phyloP scores from a whole-genome alignment of 805 yeast species.

The Wickerhamia fluorescens region DNA sequence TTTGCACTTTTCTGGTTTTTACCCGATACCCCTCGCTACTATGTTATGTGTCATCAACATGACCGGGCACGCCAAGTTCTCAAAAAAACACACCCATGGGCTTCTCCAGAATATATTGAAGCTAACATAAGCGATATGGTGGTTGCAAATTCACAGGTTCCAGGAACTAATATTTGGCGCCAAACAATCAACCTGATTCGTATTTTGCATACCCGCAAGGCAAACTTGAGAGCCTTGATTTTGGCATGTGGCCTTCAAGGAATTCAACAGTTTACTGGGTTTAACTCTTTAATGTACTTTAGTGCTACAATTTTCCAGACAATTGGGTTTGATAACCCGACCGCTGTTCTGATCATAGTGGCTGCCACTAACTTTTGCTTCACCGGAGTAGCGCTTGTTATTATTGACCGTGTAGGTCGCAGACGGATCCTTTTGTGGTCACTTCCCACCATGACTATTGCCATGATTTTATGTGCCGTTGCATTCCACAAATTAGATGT shows the following conservation, averaged over 20 bases:
- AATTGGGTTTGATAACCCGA: slow-evolving; percentile 80
- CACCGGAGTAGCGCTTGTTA: slow-evolving; percentile 77
- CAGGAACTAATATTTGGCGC: slow-evolving; percentile 33
- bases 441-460: slow-evolving; percentile 77
- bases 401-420: slow-evolving; percentile 85
- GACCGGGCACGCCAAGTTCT: slow-evolving; percentile 66
- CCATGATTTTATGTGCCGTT: slow-evolving; percentile 75
- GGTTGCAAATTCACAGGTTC: slow-evolving; percentile 34
- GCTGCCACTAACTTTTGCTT: slow-evolving; percentile 93
- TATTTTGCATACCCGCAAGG: slow-evolving; percentile 58
- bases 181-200: slow-evolving; percentile 56
- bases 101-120: slow-evolving; percentile 57
- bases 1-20: slow-evolving; percentile 70
- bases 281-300: slow-evolving; percentile 94
- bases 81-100: slow-evolving; percentile 51
- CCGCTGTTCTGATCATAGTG: slow-evolving; percentile 90
- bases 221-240: slow-evolving; percentile 82
- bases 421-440: slow-evolving; percentile 71
- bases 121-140: slow-evolving; percentile 63
- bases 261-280: slow-evolving; percentile 94
- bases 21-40: slow-evolving; percentile 93
- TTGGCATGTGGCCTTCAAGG: slow-evolving; percentile 94
- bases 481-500: slow-evolving; percentile 84
- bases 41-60: slow-evolving; percentile 61
- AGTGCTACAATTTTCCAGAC: slow-evolving; percentile 87